Evolutionary conservation across 306 rosid species (phyloP), one percentile per base, ranked within the genome.

Genomic region (Oxytropis ochrocephala): DNA sequence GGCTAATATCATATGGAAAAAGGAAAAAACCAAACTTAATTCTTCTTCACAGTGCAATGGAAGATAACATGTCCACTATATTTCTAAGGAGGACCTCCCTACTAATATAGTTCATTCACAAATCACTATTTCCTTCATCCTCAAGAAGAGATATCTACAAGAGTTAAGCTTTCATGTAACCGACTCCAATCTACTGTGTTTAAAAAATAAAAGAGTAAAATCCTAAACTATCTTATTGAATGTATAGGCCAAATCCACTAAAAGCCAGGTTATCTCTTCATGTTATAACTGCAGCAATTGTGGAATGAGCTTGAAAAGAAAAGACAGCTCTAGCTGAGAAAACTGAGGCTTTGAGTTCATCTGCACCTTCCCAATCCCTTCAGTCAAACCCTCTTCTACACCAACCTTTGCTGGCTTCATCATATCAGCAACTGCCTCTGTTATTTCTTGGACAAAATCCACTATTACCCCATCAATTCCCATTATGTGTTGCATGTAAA

Each of bases 391-490:
- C 64, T 72, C 84, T 83, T 67, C 85, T 76, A 56, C 89, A 4
- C 10, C 85, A 5, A 2, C 75, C 14, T 50, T 79, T 11, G 49
- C 1, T 33, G 97, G 86, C 54, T 77, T 84, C 44, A 85, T 80
- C 83, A 85, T 64, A 44, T 85, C 84, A 2, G 78, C 85, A 58
- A 95, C 85, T 3, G 88, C 77, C 73, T 85, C 87, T 4, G 96
- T 81, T 32, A 91, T 95, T 82, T 89, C 97, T 74, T 79, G 50
- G 8, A 95, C 97, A 17, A 85, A 72, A 84, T 95, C 97, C 35
- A 91, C 97, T 11, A 95, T 89, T 38, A 91, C 97, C 69, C 97
- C 99, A 55, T 91, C 90, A 1, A 91, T 73, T 52, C 99, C 97
- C 97, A 95, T 95, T 21, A 95, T 47, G 73, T 95, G 83, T 79